Conservation (phyloP, 768 basidiomycete species). For the Suillus luteus region DNA sequence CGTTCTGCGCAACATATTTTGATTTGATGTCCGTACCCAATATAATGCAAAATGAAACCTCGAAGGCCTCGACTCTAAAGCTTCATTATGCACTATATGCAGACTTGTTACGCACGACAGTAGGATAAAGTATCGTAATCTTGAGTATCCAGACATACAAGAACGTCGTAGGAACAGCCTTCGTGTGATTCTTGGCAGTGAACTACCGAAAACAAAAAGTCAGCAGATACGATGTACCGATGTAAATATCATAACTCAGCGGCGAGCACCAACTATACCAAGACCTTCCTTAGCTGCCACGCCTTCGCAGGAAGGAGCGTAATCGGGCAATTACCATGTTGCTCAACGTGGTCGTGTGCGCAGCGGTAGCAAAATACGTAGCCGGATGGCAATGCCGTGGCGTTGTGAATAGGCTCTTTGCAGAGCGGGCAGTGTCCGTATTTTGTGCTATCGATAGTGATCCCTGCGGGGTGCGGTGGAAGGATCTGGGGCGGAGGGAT, state of each 20-base stretch:
- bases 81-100: neutral
- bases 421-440: conserved; percentile 92
- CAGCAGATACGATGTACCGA: neutral
- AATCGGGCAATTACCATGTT: conserved; percentile 80
- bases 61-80: neutral
- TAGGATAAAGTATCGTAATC: neutral
- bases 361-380: conserved; percentile 96
- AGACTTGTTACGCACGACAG: neutral
- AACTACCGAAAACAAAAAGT: neutral
- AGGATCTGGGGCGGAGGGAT: conserved; percentile 79
- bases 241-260: neutral
- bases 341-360: conserved; percentile 80
- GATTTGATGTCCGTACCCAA: neutral
- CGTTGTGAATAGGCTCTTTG: conserved; percentile 70
- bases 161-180: neutral
- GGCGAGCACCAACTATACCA: conserved; percentile 50
- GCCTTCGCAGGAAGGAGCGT: conserved; percentile 73
- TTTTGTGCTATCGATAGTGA: conserved; percentile 57
- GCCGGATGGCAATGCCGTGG: conserved; percentile 87
- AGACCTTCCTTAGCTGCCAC: conserved; percentile 86
- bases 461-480: conserved; percentile 70
- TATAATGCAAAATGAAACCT: neutral
- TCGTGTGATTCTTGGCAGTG: neutral
- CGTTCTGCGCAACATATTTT: neutral
- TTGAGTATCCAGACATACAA: neutral